Evolutionary conservation across 768 basidiomycete species (phyloP).

Genomic region (Collybiopsis confluens): DNA sequence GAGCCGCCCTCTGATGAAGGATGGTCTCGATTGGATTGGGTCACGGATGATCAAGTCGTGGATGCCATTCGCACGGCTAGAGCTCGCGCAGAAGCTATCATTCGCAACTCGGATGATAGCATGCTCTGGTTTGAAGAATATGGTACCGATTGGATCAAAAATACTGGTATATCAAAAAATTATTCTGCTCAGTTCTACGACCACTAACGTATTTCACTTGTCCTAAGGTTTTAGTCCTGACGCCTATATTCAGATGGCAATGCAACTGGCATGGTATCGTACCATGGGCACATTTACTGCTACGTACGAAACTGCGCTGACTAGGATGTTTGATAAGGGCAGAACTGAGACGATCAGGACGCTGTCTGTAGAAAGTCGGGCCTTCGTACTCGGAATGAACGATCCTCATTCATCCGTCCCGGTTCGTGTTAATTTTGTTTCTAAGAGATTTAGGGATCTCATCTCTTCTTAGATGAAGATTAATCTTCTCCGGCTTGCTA

Average conservation of each 20-base stretch:
- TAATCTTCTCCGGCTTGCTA: slow-evolving; percentile 58
- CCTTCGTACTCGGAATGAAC: slow-evolving; percentile 74
- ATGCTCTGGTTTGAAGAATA: slow-evolving; percentile 80
- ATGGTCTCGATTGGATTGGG: slow-evolving; percentile 74
- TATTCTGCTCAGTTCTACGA: no score
- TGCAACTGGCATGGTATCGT: slow-evolving; percentile 89
- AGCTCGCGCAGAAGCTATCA: slow-evolving; percentile 49
- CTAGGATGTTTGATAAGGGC: slow-evolving; percentile 80
- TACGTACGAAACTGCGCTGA: slow-evolving; percentile 90
- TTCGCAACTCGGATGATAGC: slow-evolving; percentile 78
- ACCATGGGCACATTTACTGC: slow-evolving; percentile 75
- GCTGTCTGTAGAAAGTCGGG: slow-evolving; percentile 65
- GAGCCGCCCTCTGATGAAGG: slow-evolving; percentile 12
- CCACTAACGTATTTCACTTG: no score
- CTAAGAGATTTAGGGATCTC: no score
- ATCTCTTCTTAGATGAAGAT: slow-evolving; percentile 21
- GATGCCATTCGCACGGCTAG: slow-evolving; percentile 57
- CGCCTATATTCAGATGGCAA: slow-evolving; percentile 85
- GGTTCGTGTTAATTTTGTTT: slow-evolving; percentile 30
- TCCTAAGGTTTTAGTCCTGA: slow-evolving; percentile 65
- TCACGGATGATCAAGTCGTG: slow-evolving; percentile 54
- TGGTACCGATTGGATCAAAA: slow-evolving; percentile 86
- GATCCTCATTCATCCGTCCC: slow-evolving; percentile 46
- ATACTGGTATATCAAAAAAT: slow-evolving; percentile 52
- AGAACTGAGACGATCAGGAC: slow-evolving; percentile 88